Base-by-base conservation (phyloP, 306 rosid genomes). In the Cicer pinnatifidum region DNA sequence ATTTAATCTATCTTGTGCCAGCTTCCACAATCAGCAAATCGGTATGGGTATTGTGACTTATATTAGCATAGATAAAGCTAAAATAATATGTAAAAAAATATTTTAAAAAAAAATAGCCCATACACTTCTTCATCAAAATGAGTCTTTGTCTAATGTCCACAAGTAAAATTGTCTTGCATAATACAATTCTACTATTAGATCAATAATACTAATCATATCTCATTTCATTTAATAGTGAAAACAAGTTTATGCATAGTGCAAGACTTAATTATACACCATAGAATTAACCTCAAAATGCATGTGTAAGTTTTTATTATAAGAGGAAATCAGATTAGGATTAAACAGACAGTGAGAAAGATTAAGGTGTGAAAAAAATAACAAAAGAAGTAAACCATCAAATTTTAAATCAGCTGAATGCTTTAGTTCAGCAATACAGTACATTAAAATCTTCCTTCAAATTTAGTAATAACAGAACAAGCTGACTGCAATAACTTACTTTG, bases 1-100 rank as follows among this genome's bases (percentile, higher is more conserved):
- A 67, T 48, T 28, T 67, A 72, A 73, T 33, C 71, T 51, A 28
- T 75, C 11, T 41, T 45, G 61, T 28, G 52, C 75, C 44, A 63
- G 40, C 44, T 15, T 41, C 64, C 58, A 56, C 56, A 35, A 45
- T 50, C 13, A 70, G 65, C 38, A 62, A 63, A 72, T 45, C 44
- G 16, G 53, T 37, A 69, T 15, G 79, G 69, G 57, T 61, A 62
- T 56, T 77, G 48, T 61, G 47, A 61, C 38, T 59, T 16, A 66
- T 75, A 38, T 75, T 63, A 58, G 13, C 71, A 66, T 37, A 46
- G 52, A 59, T 20, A 37, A 50, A 66, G 16, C 43, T 52, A 68
- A 60, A n/a, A 41, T 28, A 6, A 71, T 50, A 12, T 48, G 20
- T 3, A 28, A 28, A 28, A 28, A n/a, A n/a, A n/a, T n/a, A n/a